Evolutionary conservation across 2,329 filamentous ascomycete genomes (phyloP).

Genomic region (Fusarium chuoi): DNA sequence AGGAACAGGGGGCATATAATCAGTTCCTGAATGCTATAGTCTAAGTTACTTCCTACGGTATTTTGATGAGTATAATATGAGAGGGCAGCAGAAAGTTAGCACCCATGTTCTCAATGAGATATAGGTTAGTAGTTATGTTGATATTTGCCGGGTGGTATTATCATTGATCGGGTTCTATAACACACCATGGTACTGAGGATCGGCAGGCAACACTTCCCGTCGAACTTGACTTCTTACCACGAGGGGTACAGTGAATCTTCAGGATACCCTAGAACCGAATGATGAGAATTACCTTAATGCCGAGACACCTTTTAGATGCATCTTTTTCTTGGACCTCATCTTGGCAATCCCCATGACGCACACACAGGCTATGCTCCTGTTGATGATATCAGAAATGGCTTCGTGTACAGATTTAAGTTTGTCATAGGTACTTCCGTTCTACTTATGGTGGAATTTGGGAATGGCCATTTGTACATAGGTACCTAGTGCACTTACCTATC

Average conservation of each 20-base stretch:
- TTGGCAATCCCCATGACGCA: slow-evolving; percentile 19
- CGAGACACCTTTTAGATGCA: slow-evolving; percentile 1
- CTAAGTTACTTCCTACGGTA: background rate
- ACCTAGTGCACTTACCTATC: background rate
- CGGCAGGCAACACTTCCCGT: background rate
- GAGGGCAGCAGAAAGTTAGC: background rate
- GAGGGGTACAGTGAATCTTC: slow-evolving; percentile 4
- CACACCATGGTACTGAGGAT: background rate
- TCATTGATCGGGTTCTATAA: background rate
- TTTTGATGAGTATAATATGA: background rate
- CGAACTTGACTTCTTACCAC: background rate
- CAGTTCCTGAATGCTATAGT: background rate
- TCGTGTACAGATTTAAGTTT: background rate
- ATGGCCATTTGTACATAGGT: background rate
- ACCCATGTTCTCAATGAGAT: background rate
- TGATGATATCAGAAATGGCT: background rate
- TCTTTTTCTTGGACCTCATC: slow-evolving; percentile 6
- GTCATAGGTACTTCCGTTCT: background rate
- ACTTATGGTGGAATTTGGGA: background rate
- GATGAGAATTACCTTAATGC: background rate
- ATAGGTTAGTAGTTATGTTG: background rate
- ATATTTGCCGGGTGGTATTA: background rate
- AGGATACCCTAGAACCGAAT: background rate
- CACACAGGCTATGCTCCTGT: background rate
- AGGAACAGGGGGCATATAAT: background rate